Percentiles rank a stretch among this genome's conserved stretches.
Evolutionary conservation across 2,329 filamentous ascomycete species (phyloP).

Genomic region (Diaporthe helianthi): DNA sequence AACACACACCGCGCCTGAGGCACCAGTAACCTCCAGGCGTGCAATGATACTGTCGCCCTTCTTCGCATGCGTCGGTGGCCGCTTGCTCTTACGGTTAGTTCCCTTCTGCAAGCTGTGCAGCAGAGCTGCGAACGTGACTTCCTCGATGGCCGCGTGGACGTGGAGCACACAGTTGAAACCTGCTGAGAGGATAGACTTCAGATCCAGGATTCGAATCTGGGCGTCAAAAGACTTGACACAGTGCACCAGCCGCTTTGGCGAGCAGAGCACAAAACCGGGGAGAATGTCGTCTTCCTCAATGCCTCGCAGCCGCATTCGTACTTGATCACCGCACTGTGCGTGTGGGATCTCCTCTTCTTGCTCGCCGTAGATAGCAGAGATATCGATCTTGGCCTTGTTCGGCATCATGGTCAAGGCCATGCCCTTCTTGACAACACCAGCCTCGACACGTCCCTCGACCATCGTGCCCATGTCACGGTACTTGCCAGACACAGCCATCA

Average conservation of each 20-base stretch:
- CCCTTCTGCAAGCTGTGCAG: conserved; percentile 96
- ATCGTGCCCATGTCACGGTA: conserved; percentile 98
- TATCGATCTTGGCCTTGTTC: conserved; percentile 80
- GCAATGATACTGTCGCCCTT: conserved; percentile 87
- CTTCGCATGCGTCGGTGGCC: conserved; percentile 89
- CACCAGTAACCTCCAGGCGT: conserved; percentile 84
- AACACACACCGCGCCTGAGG: conserved; percentile 86
- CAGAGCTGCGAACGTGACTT: conserved; percentile 88
- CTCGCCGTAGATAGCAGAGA: conserved; percentile 90
- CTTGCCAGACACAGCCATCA: conserved; percentile 98
- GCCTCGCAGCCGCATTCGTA: conserved; percentile 88
- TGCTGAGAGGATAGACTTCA: conserved; percentile 91
- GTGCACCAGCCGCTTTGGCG: conserved; percentile 90
- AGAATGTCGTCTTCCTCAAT: conserved; percentile 97
- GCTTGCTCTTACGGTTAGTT: conserved; percentile 91
- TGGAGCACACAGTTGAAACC: conserved; percentile 98
- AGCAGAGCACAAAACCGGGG: conserved; percentile 95
- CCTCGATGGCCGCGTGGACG: conserved; percentile 96
- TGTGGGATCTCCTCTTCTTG: conserved; percentile 88
- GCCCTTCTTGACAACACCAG: conserved; percentile 91
- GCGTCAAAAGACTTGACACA: conserved; percentile 91
- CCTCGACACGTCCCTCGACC: conserved; percentile 96
- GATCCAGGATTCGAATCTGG: conserved; percentile 92
- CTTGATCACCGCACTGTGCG: conserved; percentile 92
- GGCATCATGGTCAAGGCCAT: conserved; percentile 93